Evolutionary conservation across 2,329 filamentous ascomycete species (phyloP).

Genomic region (Beauveria rudraprayagi): DNA sequence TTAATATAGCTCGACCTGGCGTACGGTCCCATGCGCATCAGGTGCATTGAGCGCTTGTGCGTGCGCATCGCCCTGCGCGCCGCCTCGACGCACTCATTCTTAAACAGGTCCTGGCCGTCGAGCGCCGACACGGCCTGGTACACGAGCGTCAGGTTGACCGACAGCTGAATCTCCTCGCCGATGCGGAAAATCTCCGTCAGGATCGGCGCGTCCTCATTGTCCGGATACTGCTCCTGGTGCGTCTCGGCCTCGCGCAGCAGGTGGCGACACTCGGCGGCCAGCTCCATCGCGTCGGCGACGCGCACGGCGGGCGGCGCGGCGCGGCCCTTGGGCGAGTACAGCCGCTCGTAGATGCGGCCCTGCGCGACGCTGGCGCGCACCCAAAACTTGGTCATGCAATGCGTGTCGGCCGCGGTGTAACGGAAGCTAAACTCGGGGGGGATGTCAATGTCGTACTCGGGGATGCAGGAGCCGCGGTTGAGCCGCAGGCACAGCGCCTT

Average conservation of each 20-base stretch:
- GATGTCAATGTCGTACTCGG: conserved; percentile 51
- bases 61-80: conserved; percentile 39
- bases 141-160: conserved; percentile 41
- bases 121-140: conserved; percentile 45
- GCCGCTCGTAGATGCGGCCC: conserved; percentile 48
- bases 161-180: conserved; percentile 39
- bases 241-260: conserved; percentile 27
- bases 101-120: conserved; percentile 34
- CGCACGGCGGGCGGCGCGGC: conserved; percentile 31
- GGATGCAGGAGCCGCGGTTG: conserved; percentile 49
- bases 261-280: conserved; percentile 30
- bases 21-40: conserved; percentile 31
- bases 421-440: conserved; percentile 35
- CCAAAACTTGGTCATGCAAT: conserved; percentile 41
- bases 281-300: conserved; percentile 28
- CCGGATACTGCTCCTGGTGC: conserved; percentile 27
- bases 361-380: conserved; percentile 48
- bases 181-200: conserved; percentile 37
- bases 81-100: conserved; percentile 39
- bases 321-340: conserved; percentile 42
- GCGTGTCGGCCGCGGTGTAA: conserved; percentile 23
- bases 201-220: conserved; percentile 30
- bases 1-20: conserved; percentile 43
- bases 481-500: conserved; percentile 50
- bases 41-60: conserved; percentile 38